A percentile compares a stretch with the other conserved stretches of the same genome.
phyloP scores from a whole-genome alignment of 176 grass and related monocot genomes.

The Bromus sterilis region DNA sequence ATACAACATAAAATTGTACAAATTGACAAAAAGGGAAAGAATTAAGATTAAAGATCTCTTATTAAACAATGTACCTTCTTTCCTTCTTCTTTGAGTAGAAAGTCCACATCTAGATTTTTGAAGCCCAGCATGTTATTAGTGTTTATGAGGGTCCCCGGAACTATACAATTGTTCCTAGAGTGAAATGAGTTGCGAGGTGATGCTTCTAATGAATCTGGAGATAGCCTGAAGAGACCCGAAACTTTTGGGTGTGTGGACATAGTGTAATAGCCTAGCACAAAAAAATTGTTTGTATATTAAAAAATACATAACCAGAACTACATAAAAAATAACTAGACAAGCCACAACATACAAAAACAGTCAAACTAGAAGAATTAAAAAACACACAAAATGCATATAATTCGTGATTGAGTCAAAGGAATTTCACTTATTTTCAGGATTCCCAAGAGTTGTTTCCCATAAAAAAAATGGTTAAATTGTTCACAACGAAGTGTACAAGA shows the following conservation, averaged over 20 bases:
- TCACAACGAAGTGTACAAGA: neutral
- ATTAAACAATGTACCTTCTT: slow-evolving; percentile 50
- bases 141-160: slow-evolving; percentile 79
- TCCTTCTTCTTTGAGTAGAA: slow-evolving; percentile 50
- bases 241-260: slow-evolving; percentile 24
- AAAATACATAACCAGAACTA: neutral
- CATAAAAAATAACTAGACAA: neutral
- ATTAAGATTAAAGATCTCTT: neutral
- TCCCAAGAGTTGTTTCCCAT: neutral
- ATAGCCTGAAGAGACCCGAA: slow-evolving; percentile 34
- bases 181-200: slow-evolving; percentile 12
- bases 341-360: neutral
- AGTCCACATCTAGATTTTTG: slow-evolving; percentile 36
- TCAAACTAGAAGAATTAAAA: neutral
- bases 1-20: neutral
- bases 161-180: slow-evolving; percentile 51
- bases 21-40: neutral
- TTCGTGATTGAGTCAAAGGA: neutral
- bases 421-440: neutral
- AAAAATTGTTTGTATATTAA: neutral
- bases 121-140: slow-evolving; percentile 79
- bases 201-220: slow-evolving; percentile 29
- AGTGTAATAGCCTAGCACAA: slow-evolving; percentile 61
- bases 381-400: too few relatives aligned
- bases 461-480: too few relatives aligned